Conservation (phyloP, 2,329 filamentous ascomycete genomes). For the Aurifilum marmelostoma region DNA sequence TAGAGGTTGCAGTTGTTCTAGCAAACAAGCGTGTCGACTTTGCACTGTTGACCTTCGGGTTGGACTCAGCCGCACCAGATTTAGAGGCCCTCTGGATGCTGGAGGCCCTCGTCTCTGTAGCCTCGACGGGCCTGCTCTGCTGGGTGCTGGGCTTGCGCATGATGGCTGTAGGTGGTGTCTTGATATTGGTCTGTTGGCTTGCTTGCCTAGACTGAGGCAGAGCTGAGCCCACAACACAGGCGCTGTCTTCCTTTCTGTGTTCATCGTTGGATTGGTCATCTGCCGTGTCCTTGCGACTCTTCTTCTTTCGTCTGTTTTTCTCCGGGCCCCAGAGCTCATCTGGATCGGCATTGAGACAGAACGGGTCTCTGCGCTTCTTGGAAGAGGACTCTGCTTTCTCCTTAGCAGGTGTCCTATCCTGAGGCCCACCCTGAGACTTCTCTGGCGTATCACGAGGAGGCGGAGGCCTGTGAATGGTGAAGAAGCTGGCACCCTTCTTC, state of each 20-base stretch:
- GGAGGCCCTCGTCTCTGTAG: not conserved
- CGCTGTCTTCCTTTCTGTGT: not conserved
- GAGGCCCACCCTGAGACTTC: not conserved
- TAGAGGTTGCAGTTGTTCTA: not conserved
- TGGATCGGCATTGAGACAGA: not conserved
- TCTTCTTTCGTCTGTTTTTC: not conserved
- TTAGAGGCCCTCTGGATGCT: not conserved
- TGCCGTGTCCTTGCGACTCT: not conserved
- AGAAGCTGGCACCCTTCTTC: constrained; percentile 1
- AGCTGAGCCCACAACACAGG: not conserved
- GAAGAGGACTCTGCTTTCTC: not conserved
- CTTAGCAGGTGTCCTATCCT: not conserved
- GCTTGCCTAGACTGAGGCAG: not conserved
- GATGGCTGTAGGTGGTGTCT: not conserved
- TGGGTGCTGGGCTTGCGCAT: not conserved
- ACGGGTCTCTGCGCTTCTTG: not conserved
- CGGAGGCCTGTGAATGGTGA: not conserved
- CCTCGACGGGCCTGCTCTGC: not conserved
- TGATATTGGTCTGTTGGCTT: not conserved
- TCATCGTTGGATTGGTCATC: not conserved
- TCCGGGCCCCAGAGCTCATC: not conserved
- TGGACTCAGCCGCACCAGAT: not conserved
- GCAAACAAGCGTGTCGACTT: not conserved
- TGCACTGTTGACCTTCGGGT: not conserved
- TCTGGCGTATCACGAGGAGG: not conserved